Base-by-base conservation (phyloP, 2,329 filamentous ascomycete genomes). In the Fonsecaea pugnacius region DNA sequence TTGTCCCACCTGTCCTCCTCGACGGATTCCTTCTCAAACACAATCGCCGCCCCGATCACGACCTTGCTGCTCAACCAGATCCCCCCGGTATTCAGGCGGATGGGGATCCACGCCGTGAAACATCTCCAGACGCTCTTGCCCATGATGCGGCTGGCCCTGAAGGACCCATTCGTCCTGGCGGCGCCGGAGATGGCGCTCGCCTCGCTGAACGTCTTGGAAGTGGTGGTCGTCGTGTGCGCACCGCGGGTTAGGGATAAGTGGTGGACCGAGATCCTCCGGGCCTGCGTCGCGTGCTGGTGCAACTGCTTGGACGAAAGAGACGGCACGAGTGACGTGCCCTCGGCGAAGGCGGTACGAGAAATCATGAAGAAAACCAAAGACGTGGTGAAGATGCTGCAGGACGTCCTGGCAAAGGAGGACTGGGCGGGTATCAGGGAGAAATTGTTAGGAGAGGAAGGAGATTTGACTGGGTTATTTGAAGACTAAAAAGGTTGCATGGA, bases 101-200 rank as follows among this genome's bases (percentile, higher is more conserved):
- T 81, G 16, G 73, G 74, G 4, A 74, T 79, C 50, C 70, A 78
- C 53, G 70, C 75, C 14, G 75, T 75, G 4, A 77, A 76, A 48
- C 77, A 79, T 59, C 72, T 80, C 3, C 77, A 91, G 82, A 85
- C 87, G 52, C 76, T 94, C 7, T 74, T 96, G 0, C 87, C 90
- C 0, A 80, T 93, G 67, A 75, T 91, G 9, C 85, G 86, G 2
- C 78, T 80, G 43, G 84, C 89, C 9, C 78, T 96, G 59, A 82
- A 85, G 2, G 87, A 92, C 71, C 87, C 91, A 0, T 91, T 95
- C 72, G 83, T 84, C 0, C 78, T 83, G 9, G 80, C 83, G 1
- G 80, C 85, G 66, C 79, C 83, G 1, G 77, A 80, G 0, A 78
- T 88, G 1, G 76, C 92, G 1, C 59, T 81, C 0, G 79, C 84